phyloP scores from a whole-genome alignment of 495 filamentous ascomycete genomes.

The Penicillium herquei region DNA sequence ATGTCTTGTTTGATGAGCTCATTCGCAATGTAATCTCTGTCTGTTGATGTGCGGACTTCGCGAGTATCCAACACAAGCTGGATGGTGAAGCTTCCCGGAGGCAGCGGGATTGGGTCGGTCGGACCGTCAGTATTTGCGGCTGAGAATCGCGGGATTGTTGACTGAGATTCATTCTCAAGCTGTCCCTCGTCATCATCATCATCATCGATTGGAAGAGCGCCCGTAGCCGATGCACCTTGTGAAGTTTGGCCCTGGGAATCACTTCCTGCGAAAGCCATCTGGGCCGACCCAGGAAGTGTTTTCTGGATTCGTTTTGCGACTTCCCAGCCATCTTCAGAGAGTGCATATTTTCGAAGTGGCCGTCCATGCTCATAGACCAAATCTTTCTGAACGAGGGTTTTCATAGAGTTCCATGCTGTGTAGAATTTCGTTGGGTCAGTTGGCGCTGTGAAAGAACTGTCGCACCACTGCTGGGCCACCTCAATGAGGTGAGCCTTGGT shows the following conservation, averaged over 20 bases:
- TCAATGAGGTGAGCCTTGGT: conserved; percentile 70
- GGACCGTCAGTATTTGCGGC: conserved; percentile 9
- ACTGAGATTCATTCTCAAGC: not conserved
- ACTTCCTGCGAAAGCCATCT: conserved; percentile 16
- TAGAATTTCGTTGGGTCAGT: conserved; percentile 67
- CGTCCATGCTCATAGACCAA: conserved; percentile 70
- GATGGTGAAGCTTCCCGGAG: conserved; percentile 66
- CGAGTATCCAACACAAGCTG: conserved; percentile 74
- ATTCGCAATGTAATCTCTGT: conserved; percentile 75
- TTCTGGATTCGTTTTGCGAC: conserved; percentile 67
- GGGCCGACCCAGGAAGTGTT: conserved; percentile 30
- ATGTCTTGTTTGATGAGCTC: conserved; percentile 68
- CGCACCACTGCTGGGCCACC: conserved; percentile 68
- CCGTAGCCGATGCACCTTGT: not conserved
- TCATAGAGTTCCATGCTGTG: conserved; percentile 87
- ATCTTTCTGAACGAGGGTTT: conserved; percentile 71
- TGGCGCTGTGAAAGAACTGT: conserved; percentile 71
- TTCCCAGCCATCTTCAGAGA: conserved; percentile 80
- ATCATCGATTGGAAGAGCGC: conserved; percentile 1
- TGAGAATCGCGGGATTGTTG: conserved; percentile 1
- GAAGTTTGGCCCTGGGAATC: conserved; percentile 7
- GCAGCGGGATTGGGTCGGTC: conserved; percentile 54
- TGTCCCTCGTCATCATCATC: conserved; percentile 3
- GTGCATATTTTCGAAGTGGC: conserved; percentile 63
- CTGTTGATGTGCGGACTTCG: conserved; percentile 72